Evolutionary conservation across 2,329 filamentous ascomycete genomes (phyloP).

Genomic region (Microcyclospora tardicrescens): DNA sequence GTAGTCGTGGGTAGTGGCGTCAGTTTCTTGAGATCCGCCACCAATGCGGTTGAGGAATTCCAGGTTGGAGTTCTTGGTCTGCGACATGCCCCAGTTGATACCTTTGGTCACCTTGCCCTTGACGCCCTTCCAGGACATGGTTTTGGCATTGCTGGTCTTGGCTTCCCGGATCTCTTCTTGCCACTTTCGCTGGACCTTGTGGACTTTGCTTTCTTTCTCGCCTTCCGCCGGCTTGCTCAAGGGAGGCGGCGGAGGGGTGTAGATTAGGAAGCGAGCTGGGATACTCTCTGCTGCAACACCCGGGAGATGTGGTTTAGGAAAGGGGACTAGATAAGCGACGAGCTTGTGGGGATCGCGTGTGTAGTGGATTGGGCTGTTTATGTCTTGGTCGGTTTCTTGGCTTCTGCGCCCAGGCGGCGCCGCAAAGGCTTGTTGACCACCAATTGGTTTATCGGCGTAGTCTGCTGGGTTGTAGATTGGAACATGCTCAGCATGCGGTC

Average conservation of each 20-base stretch:
- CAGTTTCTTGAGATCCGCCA: conserved; percentile 8
- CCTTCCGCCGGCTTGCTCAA: conserved; percentile 26
- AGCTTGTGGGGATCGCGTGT: conserved; percentile 30
- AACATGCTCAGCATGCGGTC: no score
- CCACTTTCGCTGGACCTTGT: conserved; percentile 34
- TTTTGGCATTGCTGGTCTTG: conserved; percentile 29
- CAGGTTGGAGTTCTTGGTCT: conserved; percentile 29
- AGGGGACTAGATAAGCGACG: conserved; percentile 32
- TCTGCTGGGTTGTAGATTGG: conserved; percentile 5
- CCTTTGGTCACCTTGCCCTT: conserved; percentile 29
- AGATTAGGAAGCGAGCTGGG: conserved; percentile 31
- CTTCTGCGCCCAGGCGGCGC: conserved; percentile 1
- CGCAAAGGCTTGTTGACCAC: not conserved
- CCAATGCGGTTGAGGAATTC: conserved; percentile 33
- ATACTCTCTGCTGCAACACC: conserved; percentile 21
- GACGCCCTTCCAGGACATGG: conserved; percentile 29
- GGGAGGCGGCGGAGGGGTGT: conserved; percentile 33
- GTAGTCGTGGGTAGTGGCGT: conserved; percentile 8
- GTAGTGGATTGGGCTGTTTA: conserved; percentile 25
- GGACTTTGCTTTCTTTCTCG: conserved; percentile 29
- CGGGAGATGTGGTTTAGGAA: conserved; percentile 29
- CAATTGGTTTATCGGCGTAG: conserved; percentile 4
- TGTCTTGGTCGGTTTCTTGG: conserved; percentile 2
- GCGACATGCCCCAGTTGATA: conserved; percentile 28
- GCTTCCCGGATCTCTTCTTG: conserved; percentile 33